Evolutionary conservation across 2,329 filamentous ascomycete species (phyloP), one percentile per base, ranked within the genome.

Genomic region (Zymoseptoria pseudotritici): DNA sequence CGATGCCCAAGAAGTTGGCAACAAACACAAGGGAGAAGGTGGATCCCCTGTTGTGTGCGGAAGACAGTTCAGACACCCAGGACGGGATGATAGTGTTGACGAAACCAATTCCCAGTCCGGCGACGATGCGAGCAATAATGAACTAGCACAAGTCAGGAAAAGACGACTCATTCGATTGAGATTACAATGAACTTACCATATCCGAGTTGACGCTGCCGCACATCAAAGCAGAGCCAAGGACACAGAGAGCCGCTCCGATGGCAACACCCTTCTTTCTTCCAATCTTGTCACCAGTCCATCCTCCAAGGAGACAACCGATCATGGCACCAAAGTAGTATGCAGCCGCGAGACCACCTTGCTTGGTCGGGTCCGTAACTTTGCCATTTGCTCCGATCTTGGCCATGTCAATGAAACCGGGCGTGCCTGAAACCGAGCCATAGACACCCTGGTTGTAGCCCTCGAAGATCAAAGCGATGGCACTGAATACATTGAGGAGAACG

Each of bases 261-360:
- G 62, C 66, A 53, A 66, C 63, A 26, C 64, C 69, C 52, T 64
- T 69, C 59, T 66, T 68, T 49, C 69, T 61, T 57, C 69, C 69
- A 20, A 69, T 57, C 60, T 67, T 67, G 58, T 71, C 69, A 54
- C 67, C 68, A 36, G 66, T 54, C 66, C 65, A 69, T 46, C 69
- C 69, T 10, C 79, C 80, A 10, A 73, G 67, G 63, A 82, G 81
- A 65, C 79, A 81, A 11, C 79, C 80, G 56, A 78, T 76, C 59
- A 82, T 79, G 19, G 74, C 75, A 4, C 80, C 80, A 22, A 82
- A 72, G 63, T 82, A 82, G 65, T 83, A 82, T 73, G n/a, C 79
- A 78, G 19, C 80, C 78, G 53, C 82, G 13, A 50, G 77, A 46
- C 80, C 80, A 7, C 80, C 80, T 66, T 82, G 78, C 60, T 81